Percentiles rank a stretch among this genome's conserved stretches.
These are phyloP conservation scores for Vicia sativa DNA, from an alignment of 306 rosid species.

Conservation along the genomic window DNA sequence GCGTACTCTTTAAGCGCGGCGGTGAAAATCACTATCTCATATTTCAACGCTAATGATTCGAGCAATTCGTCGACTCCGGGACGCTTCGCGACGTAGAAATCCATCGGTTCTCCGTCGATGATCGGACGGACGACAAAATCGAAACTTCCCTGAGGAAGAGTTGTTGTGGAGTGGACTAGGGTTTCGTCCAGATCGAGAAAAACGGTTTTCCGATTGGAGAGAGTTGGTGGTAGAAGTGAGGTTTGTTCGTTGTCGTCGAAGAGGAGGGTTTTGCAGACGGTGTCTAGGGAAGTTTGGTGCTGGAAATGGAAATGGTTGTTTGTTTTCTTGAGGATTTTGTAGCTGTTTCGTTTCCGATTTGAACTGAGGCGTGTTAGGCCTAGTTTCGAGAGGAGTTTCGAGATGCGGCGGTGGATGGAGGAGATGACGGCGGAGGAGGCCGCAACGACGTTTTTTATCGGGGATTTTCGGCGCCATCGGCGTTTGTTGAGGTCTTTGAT, in stretches of 20 bases:
- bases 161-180: slow-evolving; percentile 62
- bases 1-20: slow-evolving; percentile 87
- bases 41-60: slow-evolving; percentile 52
- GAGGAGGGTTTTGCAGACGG: slow-evolving; percentile 48
- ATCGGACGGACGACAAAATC: slow-evolving; percentile 77
- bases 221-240: slow-evolving; percentile 42
- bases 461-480: slow-evolving; percentile 62
- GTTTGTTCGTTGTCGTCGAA: slow-evolving; percentile 37
- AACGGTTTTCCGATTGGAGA: slow-evolving; percentile 50
- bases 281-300: slow-evolving; percentile 12
- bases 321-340: slow-evolving; percentile 61
- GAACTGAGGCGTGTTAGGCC: slow-evolving; percentile 46
- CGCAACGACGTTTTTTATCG: slow-evolving; percentile 49
- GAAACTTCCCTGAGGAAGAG: slow-evolving; percentile 56
- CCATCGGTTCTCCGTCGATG: slow-evolving; percentile 62
- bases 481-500: slow-evolving; percentile 51
- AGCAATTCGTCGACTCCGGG: slow-evolving; percentile 80
- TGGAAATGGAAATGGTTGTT: slow-evolving; percentile 1
- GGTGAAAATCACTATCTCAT: slow-evolving; percentile 85
- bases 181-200: slow-evolving; percentile 91
- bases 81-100: slow-evolving; percentile 80
- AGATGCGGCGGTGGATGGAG: slow-evolving; percentile 74
- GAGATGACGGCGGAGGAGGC: slow-evolving; percentile 61
- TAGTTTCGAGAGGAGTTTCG: slow-evolving; percentile 70
- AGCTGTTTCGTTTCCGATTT: slow-evolving; percentile 39